These are phyloP conservation scores for Wallacemonas collosoma DNA, from an alignment of 208 protist genomes.

Conservation along the genomic window DNA sequence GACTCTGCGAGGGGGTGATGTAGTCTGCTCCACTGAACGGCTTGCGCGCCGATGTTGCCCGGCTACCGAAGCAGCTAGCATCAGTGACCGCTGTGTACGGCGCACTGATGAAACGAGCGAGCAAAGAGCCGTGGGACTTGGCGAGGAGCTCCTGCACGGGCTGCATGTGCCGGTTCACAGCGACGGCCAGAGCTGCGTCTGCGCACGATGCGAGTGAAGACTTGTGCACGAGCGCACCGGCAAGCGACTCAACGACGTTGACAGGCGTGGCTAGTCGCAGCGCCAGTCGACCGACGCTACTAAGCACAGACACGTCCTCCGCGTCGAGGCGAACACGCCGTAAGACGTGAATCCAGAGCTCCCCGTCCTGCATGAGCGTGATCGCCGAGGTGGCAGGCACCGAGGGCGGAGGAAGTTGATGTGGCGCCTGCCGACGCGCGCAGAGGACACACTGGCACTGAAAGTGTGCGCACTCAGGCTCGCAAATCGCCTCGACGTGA, in stretches of 20 bases:
- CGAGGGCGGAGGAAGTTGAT: conserved; percentile 25
- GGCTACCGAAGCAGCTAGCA: not conserved
- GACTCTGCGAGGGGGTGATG: conserved; percentile 39
- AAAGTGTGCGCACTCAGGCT: conserved; percentile 65
- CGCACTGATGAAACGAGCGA: conserved; percentile 59
- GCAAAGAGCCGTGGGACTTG: conserved; percentile 24
- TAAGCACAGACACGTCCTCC: conserved; percentile 38
- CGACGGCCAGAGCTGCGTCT: conserved; percentile 52
- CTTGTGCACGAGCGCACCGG: conserved; percentile 34
- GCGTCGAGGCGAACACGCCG: conserved; percentile 20
- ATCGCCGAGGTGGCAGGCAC: conserved; percentile 44
- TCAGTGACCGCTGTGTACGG: conserved; percentile 5
- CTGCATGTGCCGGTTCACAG: conserved; percentile 38
- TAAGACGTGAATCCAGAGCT: conserved; percentile 28
- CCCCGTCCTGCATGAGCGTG: conserved; percentile 30
- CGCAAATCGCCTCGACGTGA: conserved; percentile 20
- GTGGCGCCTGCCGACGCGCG: not conserved
- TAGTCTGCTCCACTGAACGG: conserved; percentile 25
- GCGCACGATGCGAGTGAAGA: conserved; percentile 38
- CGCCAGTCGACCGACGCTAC: conserved; percentile 65
- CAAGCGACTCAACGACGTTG: conserved; percentile 20
- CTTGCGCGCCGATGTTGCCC: conserved; percentile 14
- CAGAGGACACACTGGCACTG: conserved; percentile 54
- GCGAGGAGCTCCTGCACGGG: conserved; percentile 29
- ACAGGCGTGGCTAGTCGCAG: conserved; percentile 49